Conservation (phyloP, 2,329 filamentous ascomycete species). For the Stagonosporopsis cucurbitacearum region DNA sequence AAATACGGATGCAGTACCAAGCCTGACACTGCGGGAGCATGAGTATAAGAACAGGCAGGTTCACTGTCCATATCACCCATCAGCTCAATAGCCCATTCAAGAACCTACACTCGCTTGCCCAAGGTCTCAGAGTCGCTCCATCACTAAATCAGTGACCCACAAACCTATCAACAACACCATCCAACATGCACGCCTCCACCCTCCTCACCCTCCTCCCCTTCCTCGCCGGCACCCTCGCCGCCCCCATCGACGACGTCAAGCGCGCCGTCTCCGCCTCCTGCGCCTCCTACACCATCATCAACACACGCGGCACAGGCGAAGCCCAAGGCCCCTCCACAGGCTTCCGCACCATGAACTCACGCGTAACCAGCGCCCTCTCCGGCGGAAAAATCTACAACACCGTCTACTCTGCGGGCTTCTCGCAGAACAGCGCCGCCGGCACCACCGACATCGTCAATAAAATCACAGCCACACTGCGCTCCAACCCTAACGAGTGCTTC, state of each 20-base stretch:
- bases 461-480: constrained; percentile 32
- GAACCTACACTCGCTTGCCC: background rate
- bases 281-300: constrained; percentile 33
- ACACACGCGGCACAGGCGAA: constrained; percentile 33
- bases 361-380: constrained; percentile 31
- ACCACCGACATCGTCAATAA: constrained; percentile 46
- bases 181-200: constrained; percentile 23
- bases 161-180: too few relatives aligned
- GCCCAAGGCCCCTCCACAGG: constrained; percentile 25
- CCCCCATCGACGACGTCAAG: constrained; percentile 15
- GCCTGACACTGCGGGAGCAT: background rate
- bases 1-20: background rate
- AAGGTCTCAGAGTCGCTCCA: background rate
- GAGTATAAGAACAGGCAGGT: constrained; percentile 3
- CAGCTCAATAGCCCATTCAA: background rate
- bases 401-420: constrained; percentile 40
- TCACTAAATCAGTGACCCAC: too few relatives aligned
- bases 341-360: constrained; percentile 46
- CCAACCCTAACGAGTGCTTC: constrained; percentile 42
- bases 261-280: constrained; percentile 21
- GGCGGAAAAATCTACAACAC: constrained; percentile 47
- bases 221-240: constrained; percentile 18
- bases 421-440: constrained; percentile 36
- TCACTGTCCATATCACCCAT: background rate
- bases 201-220: constrained; percentile 17